A percentile compares a stretch with the other conserved stretches of the same genome.
Evolutionary conservation across 2,329 filamentous ascomycete genomes (phyloP).

Genomic region (Botrytis medusae): DNA sequence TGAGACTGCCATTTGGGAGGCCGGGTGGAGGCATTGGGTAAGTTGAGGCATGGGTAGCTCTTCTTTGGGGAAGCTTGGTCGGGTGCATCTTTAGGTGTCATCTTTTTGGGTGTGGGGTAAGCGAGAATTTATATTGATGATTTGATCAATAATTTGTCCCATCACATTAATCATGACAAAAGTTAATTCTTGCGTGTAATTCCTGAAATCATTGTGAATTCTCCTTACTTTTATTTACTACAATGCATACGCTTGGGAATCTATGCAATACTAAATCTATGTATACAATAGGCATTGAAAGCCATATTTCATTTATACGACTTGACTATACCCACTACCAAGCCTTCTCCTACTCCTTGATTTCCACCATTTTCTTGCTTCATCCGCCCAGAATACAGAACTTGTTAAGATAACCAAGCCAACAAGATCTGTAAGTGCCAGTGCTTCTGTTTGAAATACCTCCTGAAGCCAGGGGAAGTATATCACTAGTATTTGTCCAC

Average conservation of each 20-base stretch:
- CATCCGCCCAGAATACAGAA: constrained; percentile 93
- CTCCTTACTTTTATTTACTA: constrained; percentile 16
- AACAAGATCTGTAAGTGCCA: constrained; percentile 72
- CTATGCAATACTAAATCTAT: constrained; percentile 23
- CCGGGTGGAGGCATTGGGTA: constrained; percentile 41
- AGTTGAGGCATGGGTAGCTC: constrained; percentile 37
- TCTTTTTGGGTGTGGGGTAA: constrained; percentile 27
- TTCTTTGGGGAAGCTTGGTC: constrained; percentile 24
- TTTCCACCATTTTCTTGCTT: constrained; percentile 77
- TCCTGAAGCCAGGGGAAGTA: constrained; percentile 93
- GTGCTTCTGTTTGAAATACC: constrained; percentile 91
- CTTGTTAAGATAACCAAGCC: constrained; percentile 75
- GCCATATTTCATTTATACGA: constrained; percentile 48
- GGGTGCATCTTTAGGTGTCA: constrained; percentile 24
- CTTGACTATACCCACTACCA: constrained; percentile 63
- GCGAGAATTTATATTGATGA: constrained; percentile 27
- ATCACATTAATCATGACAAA: not conserved
- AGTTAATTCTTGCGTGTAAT: not conserved
- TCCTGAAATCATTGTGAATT: not conserved
- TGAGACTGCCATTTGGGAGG: constrained; percentile 39
- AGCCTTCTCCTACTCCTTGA: constrained; percentile 56
- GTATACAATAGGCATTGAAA: constrained; percentile 22
- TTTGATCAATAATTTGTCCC: not conserved
- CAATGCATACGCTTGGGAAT: constrained; percentile 19
- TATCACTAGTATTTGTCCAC: constrained; percentile 86